phyloP scores from a whole-genome alignment of 2,329 filamentous ascomycete genomes.

The Fusarium zealandicum region DNA sequence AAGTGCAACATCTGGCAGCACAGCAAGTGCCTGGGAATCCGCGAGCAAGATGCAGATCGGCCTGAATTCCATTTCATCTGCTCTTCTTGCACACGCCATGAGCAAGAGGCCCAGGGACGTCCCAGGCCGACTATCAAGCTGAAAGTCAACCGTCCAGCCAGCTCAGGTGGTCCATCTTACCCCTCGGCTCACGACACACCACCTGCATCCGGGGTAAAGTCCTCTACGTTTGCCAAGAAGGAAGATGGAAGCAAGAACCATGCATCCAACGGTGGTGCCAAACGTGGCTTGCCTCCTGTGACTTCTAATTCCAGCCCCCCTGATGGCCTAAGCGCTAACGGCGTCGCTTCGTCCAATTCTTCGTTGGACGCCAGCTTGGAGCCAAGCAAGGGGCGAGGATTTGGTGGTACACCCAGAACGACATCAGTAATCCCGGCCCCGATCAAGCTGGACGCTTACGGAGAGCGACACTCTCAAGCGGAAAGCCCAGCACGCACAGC shows the following conservation, averaged over 20 bases:
- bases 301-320: constrained; percentile 8
- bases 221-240: background rate
- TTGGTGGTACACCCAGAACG: constrained; percentile 12
- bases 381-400: constrained; percentile 11
- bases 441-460: constrained; percentile 32
- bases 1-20: constrained; percentile 97
- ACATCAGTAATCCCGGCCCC: constrained; percentile 36
- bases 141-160: constrained; percentile 50
- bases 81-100: constrained; percentile 74
- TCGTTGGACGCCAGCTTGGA: constrained; percentile 5
- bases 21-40: constrained; percentile 86
- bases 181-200: constrained; percentile 12
- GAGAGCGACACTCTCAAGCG: constrained; percentile 11
- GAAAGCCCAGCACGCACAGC: constrained; percentile 18
- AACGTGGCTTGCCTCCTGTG: constrained; percentile 20
- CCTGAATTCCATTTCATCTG: constrained; percentile 91
- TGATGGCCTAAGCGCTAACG: constrained; percentile 24
- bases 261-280: constrained; percentile 14
- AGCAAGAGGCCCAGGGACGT: constrained; percentile 66
- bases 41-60: constrained; percentile 78
- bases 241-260: constrained; percentile 5
- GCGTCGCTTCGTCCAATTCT: constrained; percentile 8
- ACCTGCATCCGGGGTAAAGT: background rate
- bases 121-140: constrained; percentile 59
- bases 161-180: constrained; percentile 10